These are phyloP conservation scores for Suillus decipiens DNA, from an alignment of 768 basidiomycete genomes.

Conservation along the genomic window DNA sequence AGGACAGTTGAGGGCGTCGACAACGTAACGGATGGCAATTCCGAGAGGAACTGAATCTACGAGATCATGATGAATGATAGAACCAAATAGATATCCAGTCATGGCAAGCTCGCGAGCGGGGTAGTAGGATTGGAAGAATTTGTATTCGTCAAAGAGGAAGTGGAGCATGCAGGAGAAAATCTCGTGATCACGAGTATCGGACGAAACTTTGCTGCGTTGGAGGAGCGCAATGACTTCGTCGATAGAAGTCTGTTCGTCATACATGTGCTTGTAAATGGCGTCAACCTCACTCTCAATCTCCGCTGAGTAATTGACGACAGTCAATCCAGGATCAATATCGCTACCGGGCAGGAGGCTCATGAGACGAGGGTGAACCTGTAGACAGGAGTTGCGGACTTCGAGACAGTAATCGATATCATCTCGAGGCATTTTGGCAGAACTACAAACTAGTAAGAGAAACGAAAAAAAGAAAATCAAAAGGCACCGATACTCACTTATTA, in stretches of 20 bases:
- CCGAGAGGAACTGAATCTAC: slow-evolving; percentile 93
- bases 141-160: slow-evolving; percentile 99
- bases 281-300: slow-evolving; percentile 95
- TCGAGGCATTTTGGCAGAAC: slow-evolving; percentile 72
- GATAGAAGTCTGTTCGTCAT: slow-evolving; percentile 90
- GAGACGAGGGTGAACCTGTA: slow-evolving; percentile 94
- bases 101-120: slow-evolving; percentile 92
- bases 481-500: slow-evolving; percentile 58
- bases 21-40: slow-evolving; percentile 94
- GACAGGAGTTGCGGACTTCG: slow-evolving; percentile 88
- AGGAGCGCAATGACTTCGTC: slow-evolving; percentile 92
- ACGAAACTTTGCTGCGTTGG: slow-evolving; percentile 81
- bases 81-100: slow-evolving; percentile 96
- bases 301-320: slow-evolving; percentile 81
- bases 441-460: slow-evolving; percentile 28
- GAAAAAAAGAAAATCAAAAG: neutral
- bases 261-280: slow-evolving; percentile 96
- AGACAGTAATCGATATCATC: slow-evolving; percentile 84
- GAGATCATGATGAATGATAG: slow-evolving; percentile 90
- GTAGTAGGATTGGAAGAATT: slow-evolving; percentile 97
- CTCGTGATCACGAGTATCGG: slow-evolving; percentile 85
- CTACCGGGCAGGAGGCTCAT: slow-evolving; percentile 89
- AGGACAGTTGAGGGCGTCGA: slow-evolving; percentile 89
- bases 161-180: slow-evolving; percentile 99
- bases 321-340: slow-evolving; percentile 89